Evolutionary conservation across 108 stramenopile species (phyloP).

Genomic region (Chaetoceros muelleri): DNA sequence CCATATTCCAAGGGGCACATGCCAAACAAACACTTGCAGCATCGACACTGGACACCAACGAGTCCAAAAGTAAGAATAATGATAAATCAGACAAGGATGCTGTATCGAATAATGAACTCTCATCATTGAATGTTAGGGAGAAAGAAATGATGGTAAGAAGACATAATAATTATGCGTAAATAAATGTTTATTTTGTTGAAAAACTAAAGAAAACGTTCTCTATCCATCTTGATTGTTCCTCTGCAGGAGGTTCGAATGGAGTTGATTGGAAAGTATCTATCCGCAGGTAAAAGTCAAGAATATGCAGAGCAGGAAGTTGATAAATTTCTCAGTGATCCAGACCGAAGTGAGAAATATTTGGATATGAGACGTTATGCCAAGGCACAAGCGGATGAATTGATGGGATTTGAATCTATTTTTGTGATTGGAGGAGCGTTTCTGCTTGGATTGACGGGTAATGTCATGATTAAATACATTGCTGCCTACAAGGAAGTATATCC

Average conservation of each 20-base stretch:
- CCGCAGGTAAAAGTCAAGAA: slow-evolving; percentile 1
- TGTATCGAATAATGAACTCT: too few relatives aligned
- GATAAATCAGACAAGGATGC: too few relatives aligned
- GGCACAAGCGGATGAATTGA: slow-evolving; percentile 3
- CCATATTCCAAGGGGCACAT: too few relatives aligned
- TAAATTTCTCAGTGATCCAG: slow-evolving; percentile 7
- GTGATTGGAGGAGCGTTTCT: slow-evolving; percentile 4
- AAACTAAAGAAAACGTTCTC: too few relatives aligned
- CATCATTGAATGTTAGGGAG: too few relatives aligned
- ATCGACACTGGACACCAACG: too few relatives aligned
- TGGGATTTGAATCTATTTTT: slow-evolving; percentile 5
- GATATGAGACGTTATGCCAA: slow-evolving; percentile 13
- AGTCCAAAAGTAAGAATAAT: too few relatives aligned
- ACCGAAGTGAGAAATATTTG: slow-evolving; percentile 3
- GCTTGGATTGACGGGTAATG: slow-evolving; percentile 1
- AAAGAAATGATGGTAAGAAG: too few relatives aligned
- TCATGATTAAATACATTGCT: not conserved
- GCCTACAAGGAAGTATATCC: not conserved
- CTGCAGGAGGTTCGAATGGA: slow-evolving; percentile 3
- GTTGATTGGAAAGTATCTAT: slow-evolving; percentile 5
- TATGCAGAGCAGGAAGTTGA: slow-evolving; percentile 6
- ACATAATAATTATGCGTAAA: too few relatives aligned
- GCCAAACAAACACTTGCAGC: too few relatives aligned
- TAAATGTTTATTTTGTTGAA: too few relatives aligned
- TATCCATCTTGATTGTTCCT: too few relatives aligned